Base-by-base conservation (phyloP, 345 rosid species). In the Excoecaria agallocha region DNA sequence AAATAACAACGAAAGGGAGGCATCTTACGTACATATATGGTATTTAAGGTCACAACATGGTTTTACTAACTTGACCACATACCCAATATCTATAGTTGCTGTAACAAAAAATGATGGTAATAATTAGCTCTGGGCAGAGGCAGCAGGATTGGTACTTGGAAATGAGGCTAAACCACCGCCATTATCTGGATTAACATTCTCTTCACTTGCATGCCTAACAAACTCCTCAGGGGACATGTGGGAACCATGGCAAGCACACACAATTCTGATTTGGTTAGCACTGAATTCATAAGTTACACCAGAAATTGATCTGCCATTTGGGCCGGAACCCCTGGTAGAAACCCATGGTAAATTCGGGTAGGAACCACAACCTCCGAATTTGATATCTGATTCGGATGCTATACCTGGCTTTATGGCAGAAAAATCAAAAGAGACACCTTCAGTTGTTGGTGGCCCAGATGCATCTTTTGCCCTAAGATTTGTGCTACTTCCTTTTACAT, bases 181-280 rank as follows among this genome's bases (percentile, higher is more conserved):
- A 73, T 82, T 74, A 17, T 91, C 96, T 0, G 88, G 86, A 72
- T 80, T 80, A 37, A 75, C 78, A 64, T 79, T 77, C 78, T 89
- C 96, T 51, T 91, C 96, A 13, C 86, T 90, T 59, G 99, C 99
- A 48, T 95, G 99, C 60, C 86, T 78, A 37, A 91, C 89, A 85
- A 95, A 95, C 81, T 95, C 99, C 79, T 95, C 98, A 0, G 96
- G 98, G 41, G 89, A 85, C 98, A 93, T 84, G 74, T 95, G 99
- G 4, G 77, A 69, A 70, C 99, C 87, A n/a, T 95, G 99, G 76
- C 99, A 95, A 77, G 98, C 99, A 35, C 99, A 95, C 13, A 95
- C 99, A 9, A 95, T 93, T 82, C 79, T 86, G 69, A 95, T 87
- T 81, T 88, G 97, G 83, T 84, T 89, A 12, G 88, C 74, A 9